Evolutionary conservation across 805 yeast genomes (phyloP).

Genomic region (Candida easanensis): DNA sequence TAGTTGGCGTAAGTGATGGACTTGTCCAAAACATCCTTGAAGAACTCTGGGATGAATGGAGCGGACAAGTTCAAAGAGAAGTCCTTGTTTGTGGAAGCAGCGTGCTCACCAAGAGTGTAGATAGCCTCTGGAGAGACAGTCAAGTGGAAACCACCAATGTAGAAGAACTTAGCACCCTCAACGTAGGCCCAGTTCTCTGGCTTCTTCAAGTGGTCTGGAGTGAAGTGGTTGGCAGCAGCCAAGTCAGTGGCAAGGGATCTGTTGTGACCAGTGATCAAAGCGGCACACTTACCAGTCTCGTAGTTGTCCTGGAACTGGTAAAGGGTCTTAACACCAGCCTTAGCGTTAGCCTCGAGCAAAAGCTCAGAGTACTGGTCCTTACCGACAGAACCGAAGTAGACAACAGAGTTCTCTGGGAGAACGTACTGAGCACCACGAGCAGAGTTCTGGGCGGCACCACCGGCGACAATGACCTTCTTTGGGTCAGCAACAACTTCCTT

Average conservation of each 20-base stretch:
- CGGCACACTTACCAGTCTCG: constrained; percentile 98
- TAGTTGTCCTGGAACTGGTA: constrained; percentile 75
- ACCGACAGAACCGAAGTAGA: constrained; percentile 96
- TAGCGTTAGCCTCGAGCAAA: constrained; percentile 75
- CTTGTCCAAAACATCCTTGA: constrained; percentile 84
- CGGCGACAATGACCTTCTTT: constrained; percentile 77
- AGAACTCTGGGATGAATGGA: constrained; percentile 93
- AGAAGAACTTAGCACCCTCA: constrained; percentile 75
- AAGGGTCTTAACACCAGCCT: constrained; percentile 84
- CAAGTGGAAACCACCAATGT: constrained; percentile 98
- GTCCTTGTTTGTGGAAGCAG: constrained; percentile 75
- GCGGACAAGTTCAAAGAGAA: constrained; percentile 89
- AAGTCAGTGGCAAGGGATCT: constrained; percentile 94
- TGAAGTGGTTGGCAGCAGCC: constrained; percentile 98
- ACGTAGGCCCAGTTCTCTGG: constrained; percentile 89
- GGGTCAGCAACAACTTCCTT: constrained; percentile 66
- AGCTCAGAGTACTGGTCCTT: constrained; percentile 82
- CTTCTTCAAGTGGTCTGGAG: constrained; percentile 78
- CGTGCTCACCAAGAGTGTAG: constrained; percentile 84
- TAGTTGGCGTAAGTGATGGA: constrained; percentile 85
- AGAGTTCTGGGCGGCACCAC: constrained; percentile 99
- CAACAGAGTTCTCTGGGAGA: constrained; percentile 77
- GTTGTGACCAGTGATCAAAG: constrained; percentile 80
- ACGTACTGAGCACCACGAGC: constrained; percentile 98
- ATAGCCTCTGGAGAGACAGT: constrained; percentile 98